Percentiles rank a stretch among this genome's conserved stretches.
These are phyloP conservation scores for Claviceps monticola DNA, from an alignment of 2,329 filamentous ascomycete genomes.

Conservation along the genomic window DNA sequence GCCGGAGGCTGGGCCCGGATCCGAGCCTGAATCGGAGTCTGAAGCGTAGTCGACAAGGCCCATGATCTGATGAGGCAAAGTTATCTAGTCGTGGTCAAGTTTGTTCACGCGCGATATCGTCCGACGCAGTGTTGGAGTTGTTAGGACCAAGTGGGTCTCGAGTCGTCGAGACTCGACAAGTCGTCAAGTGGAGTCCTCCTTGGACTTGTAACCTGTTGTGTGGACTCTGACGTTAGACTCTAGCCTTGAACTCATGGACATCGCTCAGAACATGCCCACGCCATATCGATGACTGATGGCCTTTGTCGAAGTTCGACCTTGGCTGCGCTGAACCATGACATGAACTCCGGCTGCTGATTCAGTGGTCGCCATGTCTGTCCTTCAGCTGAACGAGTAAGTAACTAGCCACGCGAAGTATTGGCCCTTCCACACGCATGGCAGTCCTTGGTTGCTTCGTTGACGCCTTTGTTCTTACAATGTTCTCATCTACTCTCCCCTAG, in stretches of 20 bases:
- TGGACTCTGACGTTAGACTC: no score
- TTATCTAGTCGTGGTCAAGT: not conserved
- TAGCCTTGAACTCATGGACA: no score
- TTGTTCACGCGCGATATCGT: not conserved
- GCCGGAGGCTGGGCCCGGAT: slow-evolving; percentile 62
- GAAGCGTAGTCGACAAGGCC: slow-evolving; percentile 61
- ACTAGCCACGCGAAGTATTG: not conserved
- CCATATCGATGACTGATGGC: no score
- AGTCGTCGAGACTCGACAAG: no score
- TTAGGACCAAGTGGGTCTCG: no score
- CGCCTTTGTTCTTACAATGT: not conserved
- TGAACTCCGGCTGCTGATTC: not conserved
- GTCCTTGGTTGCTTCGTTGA: no score
- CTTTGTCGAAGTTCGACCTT: not conserved
- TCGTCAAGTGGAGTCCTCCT: no score
- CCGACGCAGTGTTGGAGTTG: not conserved
- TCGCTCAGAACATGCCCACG: no score
- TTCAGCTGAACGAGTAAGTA: slow-evolving; percentile 25
- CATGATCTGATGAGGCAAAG: slow-evolving; percentile 33
- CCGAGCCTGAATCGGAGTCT: slow-evolving; percentile 56
- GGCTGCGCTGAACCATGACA: not conserved
- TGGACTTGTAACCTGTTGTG: no score
- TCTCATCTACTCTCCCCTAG: slow-evolving; percentile 31
- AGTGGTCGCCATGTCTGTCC: slow-evolving; percentile 20
- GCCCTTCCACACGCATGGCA: not conserved